These are phyloP conservation scores for Nicotiana undulata DNA, from an alignment of 257 asterid genomes.

Conservation along the genomic window DNA sequence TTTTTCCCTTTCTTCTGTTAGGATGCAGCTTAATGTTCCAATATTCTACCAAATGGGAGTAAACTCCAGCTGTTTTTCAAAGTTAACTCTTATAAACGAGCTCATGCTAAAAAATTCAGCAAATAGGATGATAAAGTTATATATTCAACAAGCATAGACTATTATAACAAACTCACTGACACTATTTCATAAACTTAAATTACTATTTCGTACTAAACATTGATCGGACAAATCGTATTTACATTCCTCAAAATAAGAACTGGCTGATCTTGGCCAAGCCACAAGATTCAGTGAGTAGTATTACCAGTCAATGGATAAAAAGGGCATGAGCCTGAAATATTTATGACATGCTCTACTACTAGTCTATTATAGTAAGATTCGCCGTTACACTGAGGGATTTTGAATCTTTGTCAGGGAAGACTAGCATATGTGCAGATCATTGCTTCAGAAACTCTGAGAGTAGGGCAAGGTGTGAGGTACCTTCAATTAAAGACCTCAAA, in stretches of 20 bases:
- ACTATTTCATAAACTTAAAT: background rate
- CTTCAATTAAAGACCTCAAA: slow-evolving; percentile 20
- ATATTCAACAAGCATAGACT: background rate
- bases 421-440: slow-evolving; percentile 17
- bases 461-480: slow-evolving; percentile 20
- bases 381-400: background rate
- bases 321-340: background rate
- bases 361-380: background rate
- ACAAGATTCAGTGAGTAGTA: background rate
- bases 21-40: slow-evolving; percentile 10
- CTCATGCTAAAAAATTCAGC: background rate
- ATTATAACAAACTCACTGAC: background rate
- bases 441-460: slow-evolving; percentile 24
- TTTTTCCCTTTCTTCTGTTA: background rate
- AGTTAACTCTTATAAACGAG: background rate
- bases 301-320: background rate
- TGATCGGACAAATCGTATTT: slow-evolving; percentile 2
- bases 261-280: slow-evolving; percentile 15
- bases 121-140: background rate
- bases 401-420: slow-evolving; percentile 14
- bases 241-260: slow-evolving; percentile 17
- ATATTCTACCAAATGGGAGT: slow-evolving; percentile 10
- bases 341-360: background rate
- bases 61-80: background rate
- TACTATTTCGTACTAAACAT: background rate